Percentiles rank a stretch among this genome's conserved stretches.
Conservation (phyloP, 2,329 filamentous ascomycete species). For the Neopestalotiopsis sp. region DNA sequence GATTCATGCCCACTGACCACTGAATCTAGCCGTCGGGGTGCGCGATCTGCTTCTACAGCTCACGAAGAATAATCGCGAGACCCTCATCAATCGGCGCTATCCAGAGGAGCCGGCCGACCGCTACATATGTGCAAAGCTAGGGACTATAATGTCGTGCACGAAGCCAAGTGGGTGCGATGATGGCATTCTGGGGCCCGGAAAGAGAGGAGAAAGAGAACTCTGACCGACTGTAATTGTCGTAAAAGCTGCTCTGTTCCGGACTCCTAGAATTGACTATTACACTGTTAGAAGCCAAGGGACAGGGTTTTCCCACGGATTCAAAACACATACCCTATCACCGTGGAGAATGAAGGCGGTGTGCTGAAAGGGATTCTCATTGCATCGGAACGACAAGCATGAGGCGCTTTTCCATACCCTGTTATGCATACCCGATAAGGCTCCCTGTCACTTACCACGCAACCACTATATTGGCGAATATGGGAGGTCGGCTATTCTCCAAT, state of each 20-base stretch:
- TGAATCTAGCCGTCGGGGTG: neutral
- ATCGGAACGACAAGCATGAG: neutral
- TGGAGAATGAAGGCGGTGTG: neutral
- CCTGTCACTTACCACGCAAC: neutral
- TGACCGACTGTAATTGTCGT: neutral
- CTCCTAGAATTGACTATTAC: neutral
- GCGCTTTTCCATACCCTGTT: neutral
- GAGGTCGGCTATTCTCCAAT: neutral
- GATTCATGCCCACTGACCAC: neutral
- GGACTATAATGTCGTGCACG: neutral
- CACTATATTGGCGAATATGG: neutral
- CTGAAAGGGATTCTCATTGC: neutral
- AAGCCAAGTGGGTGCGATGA: neutral
- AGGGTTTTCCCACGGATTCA: neutral
- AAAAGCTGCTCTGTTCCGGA: neutral
- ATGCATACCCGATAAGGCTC: conserved; percentile 2
- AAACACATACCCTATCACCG: neutral
- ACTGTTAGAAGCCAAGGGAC: neutral
- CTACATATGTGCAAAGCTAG: neutral
- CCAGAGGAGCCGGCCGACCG: neutral
- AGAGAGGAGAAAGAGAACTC: neutral
- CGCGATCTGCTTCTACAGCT: neutral
- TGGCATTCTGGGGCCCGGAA: neutral
- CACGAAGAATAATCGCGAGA: neutral
- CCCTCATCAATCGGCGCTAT: neutral